Base-by-base conservation (phyloP, 495 filamentous ascomycete species). In the Lasiosphaeris hirsuta region DNA sequence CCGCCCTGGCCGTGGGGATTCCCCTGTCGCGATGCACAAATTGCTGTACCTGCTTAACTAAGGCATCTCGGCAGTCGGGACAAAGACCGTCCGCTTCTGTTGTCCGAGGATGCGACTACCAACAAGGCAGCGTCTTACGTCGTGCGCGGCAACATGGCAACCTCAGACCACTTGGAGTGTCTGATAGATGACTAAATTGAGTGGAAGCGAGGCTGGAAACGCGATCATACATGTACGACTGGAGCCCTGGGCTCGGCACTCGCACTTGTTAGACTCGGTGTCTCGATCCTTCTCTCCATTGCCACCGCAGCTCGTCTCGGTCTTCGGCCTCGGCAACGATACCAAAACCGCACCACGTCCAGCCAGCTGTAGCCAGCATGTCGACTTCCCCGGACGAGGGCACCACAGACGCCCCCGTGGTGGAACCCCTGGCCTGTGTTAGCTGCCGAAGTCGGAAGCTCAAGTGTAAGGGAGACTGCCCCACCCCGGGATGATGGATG, bases 391-490 rank as follows among this genome's bases (percentile, higher is more conserved):
- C 54, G 13, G 61, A 59, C 40, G 38, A 58, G 33, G 45, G 41
- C 30, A 46, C 47, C 10, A 39, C 48, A 4, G 46, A 43, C 19
- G 23, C 39, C 33, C 13, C 34, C 44, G 34, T 34, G 7, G 38
- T 41, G 37, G 50, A 71, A 36, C 71, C 78, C 10, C 62, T 85
- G 54, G 81, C 82, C 33, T 85, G 82, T 65, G 72, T 84, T 34
- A 68, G 70, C 39, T 85, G 84, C 61, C 83, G 84, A 47, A 74
- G 78, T 56, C 79, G 84, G 57, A 85, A 87, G 61, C 81, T 87
- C 54, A 77, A 78, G 72, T 89, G 86, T 70, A 41, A 67, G 67
- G 13, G 34, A 14, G 15, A 3, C 3, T 5, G 8, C 15, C 50
- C 13, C 47, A 49, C 37, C 14, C 15, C 43, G 23, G 18, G 23